A percentile compares a stretch with the other conserved stretches of the same genome.
phyloP scores from a whole-genome alignment of 352 stramenopile species.

The Globisporangium spinosum region DNA sequence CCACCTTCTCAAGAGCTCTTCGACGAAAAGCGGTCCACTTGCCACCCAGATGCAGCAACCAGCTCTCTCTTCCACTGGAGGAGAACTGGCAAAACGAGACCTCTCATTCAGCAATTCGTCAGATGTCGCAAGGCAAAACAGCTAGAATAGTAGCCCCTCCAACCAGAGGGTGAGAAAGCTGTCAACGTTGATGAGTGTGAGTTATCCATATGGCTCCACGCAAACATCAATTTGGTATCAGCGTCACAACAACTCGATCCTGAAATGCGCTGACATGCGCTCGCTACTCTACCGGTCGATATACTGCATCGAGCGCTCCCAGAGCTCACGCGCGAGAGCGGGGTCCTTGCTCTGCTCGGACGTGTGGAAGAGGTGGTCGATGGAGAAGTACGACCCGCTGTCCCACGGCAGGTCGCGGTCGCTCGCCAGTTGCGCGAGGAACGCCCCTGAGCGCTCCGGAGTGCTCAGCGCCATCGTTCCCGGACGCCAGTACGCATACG shows the following conservation, averaged over 20 bases:
- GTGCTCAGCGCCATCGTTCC: conserved; percentile 25
- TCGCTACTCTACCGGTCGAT: conserved; percentile 10
- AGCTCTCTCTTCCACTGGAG: not conserved
- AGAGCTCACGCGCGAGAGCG: conserved; percentile 23
- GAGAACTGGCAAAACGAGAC: not conserved
- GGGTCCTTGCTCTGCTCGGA: conserved; percentile 31
- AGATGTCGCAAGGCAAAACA: not conserved
- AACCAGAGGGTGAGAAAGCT: not conserved
- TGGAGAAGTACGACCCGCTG: conserved; percentile 29
- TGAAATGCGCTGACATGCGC: not conserved
- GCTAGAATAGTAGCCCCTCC: not conserved
- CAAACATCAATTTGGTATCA: not conserved
- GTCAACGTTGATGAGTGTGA: not conserved
- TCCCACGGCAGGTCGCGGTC: conserved; percentile 32
- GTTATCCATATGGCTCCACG: not conserved
- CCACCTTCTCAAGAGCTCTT: conserved; percentile 1
- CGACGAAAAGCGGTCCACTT: not conserved
- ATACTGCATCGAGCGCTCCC: conserved; percentile 26
- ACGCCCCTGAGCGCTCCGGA: conserved; percentile 26
- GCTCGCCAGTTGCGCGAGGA: conserved; percentile 31
- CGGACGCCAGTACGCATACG: conserved; percentile 20
- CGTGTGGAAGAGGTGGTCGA: conserved; percentile 36
- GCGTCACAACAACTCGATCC: not conserved
- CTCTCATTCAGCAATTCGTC: not conserved
- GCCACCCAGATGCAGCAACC: not conserved